Evolutionary conservation across 2,329 filamentous ascomycete genomes (phyloP), one percentile per base, ranked within the genome.

Genomic region (Pyrenochaeta sp.): DNA sequence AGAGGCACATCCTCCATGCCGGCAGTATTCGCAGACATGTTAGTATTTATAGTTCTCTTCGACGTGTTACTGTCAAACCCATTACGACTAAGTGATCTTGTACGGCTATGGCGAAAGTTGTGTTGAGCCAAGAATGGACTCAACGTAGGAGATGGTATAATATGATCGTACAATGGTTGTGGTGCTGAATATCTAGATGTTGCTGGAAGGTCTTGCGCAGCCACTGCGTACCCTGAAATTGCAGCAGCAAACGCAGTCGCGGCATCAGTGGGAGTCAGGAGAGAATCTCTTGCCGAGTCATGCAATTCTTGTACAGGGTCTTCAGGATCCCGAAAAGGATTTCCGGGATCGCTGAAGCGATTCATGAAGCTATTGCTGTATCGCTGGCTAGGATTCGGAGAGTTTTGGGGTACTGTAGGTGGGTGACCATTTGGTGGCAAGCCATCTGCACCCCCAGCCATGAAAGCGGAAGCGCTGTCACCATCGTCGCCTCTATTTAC

Each of bases 391-490:
- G 32, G 30, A 12, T 46, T 39, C 4, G 43, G 23, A 15, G 49
- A 49, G 18, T 45, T 48, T 17, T 49, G 35, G 6, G 56, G 46
- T 11, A 48, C 31, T 17, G 47, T 39, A 45, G 50, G 51, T 10
- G 44, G 31, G 17, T 18, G 23, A 21, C 31, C 42, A 11, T 15
- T 49, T 41, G 40, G 29, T 17, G 51, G 55, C 18, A 51, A 49
- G 1, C 56, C 58, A 29, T 33, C 46, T 14, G 61, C 54, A 30
- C 55, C 61, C 17, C 68, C 66, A 7, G 67, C 68, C 64, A 69
- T 71, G 3, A 62, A 45, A 41, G 62, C 54, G 20, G 60, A 37
- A 37, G 64, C 50, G 31, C 20, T 39, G 17, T 70, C 66, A n/a
- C 63, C 57, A 30, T 57, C 56, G 42, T 39, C 54, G 30, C 20